Percentiles rank a stretch among this genome's conserved stretches.
Evolutionary conservation across 768 basidiomycete genomes (phyloP).

Genomic region (Leucocoprinus sp.): DNA sequence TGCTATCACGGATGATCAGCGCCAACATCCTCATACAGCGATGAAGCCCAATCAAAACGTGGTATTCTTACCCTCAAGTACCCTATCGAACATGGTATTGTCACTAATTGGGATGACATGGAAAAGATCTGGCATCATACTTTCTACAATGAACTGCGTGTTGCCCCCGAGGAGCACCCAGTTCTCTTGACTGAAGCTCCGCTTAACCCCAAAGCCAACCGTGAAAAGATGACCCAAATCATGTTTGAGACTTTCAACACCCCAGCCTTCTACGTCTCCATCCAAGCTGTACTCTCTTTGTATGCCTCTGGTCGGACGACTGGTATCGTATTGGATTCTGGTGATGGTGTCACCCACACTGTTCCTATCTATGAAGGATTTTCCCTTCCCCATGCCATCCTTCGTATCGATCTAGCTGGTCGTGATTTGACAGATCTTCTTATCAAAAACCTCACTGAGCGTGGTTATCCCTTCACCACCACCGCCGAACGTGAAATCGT

Average conservation of each 20-base stretch:
- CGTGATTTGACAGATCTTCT: conserved; percentile 84
- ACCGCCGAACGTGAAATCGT: conserved; percentile 92
- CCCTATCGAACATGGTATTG: conserved; percentile 90
- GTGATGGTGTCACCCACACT: conserved; percentile 93
- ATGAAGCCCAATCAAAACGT: conserved; percentile 89
- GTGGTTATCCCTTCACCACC: conserved; percentile 91
- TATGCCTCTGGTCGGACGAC: conserved; percentile 95
- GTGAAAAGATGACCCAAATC: conserved; percentile 94
- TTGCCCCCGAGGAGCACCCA: conserved; percentile 89
- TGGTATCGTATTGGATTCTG: conserved; percentile 91
- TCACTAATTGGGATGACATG: conserved; percentile 99
- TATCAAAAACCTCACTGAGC: conserved; percentile 80
- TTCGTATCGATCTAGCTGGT: conserved; percentile 86
- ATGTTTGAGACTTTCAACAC: conserved; percentile 96
- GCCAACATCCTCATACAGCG: conserved; percentile 84
- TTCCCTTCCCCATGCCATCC: conserved; percentile 86
- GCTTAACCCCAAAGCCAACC: conserved; percentile 86
- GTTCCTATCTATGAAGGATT: conserved; percentile 97
- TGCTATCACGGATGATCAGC: conserved; percentile 45
- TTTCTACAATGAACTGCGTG: conserved; percentile 92
- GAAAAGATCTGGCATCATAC: conserved; percentile 99
- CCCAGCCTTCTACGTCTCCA: conserved; percentile 85
- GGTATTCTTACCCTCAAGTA: conserved; percentile 88
- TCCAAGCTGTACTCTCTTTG: conserved; percentile 85
- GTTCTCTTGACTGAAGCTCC: conserved; percentile 88